These are phyloP conservation scores for Arachis stenosperma DNA, from an alignment of 306 rosid species.

Conservation along the genomic window DNA sequence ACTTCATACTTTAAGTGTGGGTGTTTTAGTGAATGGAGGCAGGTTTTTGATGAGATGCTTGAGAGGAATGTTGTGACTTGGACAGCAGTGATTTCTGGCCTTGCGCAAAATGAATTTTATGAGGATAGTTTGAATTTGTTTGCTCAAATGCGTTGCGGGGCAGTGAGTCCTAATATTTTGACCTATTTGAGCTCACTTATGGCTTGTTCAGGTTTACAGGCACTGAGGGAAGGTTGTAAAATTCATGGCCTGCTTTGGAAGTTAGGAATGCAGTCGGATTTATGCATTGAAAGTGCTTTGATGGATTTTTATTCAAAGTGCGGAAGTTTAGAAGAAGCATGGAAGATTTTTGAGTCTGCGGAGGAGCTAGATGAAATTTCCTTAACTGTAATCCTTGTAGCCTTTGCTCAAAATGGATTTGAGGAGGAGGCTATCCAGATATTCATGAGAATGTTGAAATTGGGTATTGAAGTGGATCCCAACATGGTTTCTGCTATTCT, in stretches of 20 bases:
- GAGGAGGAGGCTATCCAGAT: constrained; percentile 83
- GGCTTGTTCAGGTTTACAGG: constrained; percentile 89
- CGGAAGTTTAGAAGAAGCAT: constrained; percentile 69
- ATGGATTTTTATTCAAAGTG: constrained; percentile 94
- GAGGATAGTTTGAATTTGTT: constrained; percentile 60
- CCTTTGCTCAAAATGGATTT: constrained; percentile 81
- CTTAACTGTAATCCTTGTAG: constrained; percentile 84
- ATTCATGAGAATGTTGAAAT: constrained; percentile 68
- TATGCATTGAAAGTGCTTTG: constrained; percentile 80
- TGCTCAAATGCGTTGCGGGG: constrained; percentile 55
- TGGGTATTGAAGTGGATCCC: constrained; percentile 68
- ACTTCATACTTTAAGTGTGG: constrained; percentile 74
- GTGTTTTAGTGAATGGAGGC: constrained; percentile 58
- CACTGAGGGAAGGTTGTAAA: constrained; percentile 68
- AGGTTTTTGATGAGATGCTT: constrained; percentile 71
- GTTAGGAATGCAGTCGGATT: constrained; percentile 72
- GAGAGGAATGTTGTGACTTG: constrained; percentile 87
- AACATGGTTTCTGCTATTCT: constrained; percentile 78
- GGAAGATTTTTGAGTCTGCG: constrained; percentile 71
- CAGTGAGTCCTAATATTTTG: constrained; percentile 72
- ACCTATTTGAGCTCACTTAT: constrained; percentile 75
- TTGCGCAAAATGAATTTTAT: constrained; percentile 59
- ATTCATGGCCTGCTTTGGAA: constrained; percentile 81
- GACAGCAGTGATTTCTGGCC: constrained; percentile 92
- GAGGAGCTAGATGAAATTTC: constrained; percentile 80